phyloP scores from a whole-genome alignment of 805 yeast genomes.

The Kockiozyma suomiensis region DNA sequence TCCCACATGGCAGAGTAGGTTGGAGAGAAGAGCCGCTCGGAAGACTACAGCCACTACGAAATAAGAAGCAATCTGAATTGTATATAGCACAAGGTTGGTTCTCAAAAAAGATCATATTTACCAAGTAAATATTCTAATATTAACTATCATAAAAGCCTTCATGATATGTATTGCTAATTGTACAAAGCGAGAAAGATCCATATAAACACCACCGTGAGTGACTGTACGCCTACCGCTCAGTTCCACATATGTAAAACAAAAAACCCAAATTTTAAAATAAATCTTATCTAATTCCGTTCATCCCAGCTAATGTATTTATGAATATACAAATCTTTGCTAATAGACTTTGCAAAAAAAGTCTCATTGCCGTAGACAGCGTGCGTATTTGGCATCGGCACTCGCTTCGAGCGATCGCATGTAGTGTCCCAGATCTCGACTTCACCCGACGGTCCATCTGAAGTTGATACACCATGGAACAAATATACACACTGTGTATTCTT shows the following conservation, averaged over 20 bases:
- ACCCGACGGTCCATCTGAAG: constrained; percentile 27
- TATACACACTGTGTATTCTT: constrained; percentile 20
- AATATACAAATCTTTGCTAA: constrained; percentile 23
- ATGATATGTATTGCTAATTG: too few species aligned
- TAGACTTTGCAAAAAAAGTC: constrained; percentile 25
- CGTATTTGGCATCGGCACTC: constrained; percentile 19
- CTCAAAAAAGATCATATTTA: neutral
- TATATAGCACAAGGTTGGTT: neutral
- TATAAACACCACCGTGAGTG: neutral
- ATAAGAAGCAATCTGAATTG: neutral
- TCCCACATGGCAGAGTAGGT: neutral
- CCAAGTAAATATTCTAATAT: neutral
- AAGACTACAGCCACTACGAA: neutral
- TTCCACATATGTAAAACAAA: neutral
- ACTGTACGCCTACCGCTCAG: neutral
- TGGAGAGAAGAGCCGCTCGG: neutral
- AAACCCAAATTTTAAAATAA: too few species aligned
- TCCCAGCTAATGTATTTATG: constrained; percentile 25
- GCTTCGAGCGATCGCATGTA: constrained; percentile 8
- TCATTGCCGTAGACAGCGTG: constrained; percentile 31
- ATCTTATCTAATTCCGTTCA: constrained; percentile 15
- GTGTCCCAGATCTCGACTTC: constrained; percentile 32
- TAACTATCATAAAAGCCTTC: too few species aligned
- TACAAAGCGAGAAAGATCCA: too few species aligned
- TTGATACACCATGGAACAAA: constrained; percentile 24